Conservation (phyloP, 306 rosid species). For the Prunus padus region DNA sequence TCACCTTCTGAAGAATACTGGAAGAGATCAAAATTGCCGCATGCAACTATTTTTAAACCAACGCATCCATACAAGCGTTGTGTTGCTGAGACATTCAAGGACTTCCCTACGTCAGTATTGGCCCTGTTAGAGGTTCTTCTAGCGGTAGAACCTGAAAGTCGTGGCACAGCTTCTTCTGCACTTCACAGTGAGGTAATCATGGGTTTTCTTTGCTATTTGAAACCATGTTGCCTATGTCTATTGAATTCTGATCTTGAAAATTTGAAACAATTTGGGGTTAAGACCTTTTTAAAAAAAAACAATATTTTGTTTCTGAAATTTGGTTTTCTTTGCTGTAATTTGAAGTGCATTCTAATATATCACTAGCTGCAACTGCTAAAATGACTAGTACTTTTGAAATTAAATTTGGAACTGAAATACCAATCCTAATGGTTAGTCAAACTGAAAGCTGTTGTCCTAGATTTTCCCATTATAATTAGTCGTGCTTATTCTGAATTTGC, state of each 20-base stretch:
- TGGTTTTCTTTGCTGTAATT: background rate
- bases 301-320: background rate
- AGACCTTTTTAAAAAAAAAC: background rate
- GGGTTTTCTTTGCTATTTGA: conserved; percentile 8
- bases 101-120: conserved; percentile 58
- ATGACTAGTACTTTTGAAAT: background rate
- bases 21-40: conserved; percentile 77
- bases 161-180: conserved; percentile 76
- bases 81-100: conserved; percentile 65
- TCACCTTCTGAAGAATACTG: conserved; percentile 89
- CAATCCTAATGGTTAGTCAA: background rate
- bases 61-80: conserved; percentile 69
- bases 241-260: background rate
- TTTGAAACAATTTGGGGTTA: background rate
- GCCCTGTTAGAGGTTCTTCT: conserved; percentile 72
- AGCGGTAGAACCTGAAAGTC: conserved; percentile 65
- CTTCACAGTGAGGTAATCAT: conserved; percentile 69
- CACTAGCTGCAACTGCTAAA: background rate
- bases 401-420: background rate
- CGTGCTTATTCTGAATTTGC: background rate
- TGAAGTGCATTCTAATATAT: background rate
- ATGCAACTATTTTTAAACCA: conserved; percentile 82
- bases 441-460: background rate
- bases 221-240: background rate
- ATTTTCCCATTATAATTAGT: background rate